Evolutionary conservation across 495 filamentous ascomycete species (phyloP), one percentile per base, ranked within the genome.

Genomic region (Penicillium cinerascens): DNA sequence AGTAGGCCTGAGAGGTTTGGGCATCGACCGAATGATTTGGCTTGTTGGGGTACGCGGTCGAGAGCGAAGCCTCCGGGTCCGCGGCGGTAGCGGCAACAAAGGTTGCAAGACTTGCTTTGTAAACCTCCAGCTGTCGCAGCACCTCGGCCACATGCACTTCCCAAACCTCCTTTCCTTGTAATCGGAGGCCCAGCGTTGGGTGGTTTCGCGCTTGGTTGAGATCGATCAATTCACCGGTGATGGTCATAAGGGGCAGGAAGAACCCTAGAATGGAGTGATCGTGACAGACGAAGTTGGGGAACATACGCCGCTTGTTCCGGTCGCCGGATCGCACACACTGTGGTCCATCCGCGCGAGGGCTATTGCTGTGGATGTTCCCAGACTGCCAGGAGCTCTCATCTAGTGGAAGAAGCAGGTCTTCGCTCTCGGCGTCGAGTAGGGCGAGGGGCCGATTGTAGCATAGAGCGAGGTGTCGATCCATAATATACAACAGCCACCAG

Each of bases 161-260:
- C 88, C 89, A 92, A 50, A 88, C 87, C 33, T 73, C 75, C 29
- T 87, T 84, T 18, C 82, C 83, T 50, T 86, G 83, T 59, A 89
- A 86, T n/a, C 85, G 82, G 36, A 85, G 70, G 10, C 91, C 91
- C 56, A 95, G 90, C 47, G 88, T 84, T 0, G 92, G 92, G 60
- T 95, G 90, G 63, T 95, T 95, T 44, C 87, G 82, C 11, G 91
- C 86, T 64, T 96, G 92, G 59, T 92, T 88, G 40, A 96, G 76
- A 61, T 96, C 91, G 45, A 96, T 91, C 54, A 95, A 83, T 70
- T 95, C 89, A 18, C 92, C 92, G 8, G 95, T 83, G 54, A 97
- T 95, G 17, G 91, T 91, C 92, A 97, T 97, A 46, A 97, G 75
- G 23, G 92, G 92, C 38, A 93, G 76, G 73, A 96, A 97, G 71